These are phyloP conservation scores for Lachancea nothofagi DNA, from an alignment of 805 yeast species.

Conservation along the genomic window DNA sequence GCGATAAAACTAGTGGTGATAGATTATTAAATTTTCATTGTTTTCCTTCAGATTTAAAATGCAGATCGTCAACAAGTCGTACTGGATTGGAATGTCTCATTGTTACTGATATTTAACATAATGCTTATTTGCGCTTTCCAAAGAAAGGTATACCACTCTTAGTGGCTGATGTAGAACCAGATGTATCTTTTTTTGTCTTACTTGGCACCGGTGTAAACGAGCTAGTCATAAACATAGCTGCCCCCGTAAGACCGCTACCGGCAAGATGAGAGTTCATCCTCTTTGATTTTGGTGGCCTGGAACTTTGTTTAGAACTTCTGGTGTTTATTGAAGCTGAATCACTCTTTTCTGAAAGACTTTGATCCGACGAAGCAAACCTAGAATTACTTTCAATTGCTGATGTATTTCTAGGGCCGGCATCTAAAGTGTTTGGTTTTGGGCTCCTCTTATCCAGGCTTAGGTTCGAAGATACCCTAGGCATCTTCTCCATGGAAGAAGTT, in stretches of 20 bases:
- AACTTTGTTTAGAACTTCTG: background rate
- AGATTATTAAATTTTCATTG: too few species aligned
- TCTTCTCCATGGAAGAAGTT: conserved; percentile 2
- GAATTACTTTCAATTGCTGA: background rate
- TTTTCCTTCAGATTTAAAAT: too few species aligned
- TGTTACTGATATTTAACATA: background rate
- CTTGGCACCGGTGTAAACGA: conserved; percentile 4
- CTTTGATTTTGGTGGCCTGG: background rate
- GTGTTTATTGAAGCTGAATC: conserved; percentile 4
- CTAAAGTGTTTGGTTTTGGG: background rate
- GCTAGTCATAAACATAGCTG: conserved; percentile 8
- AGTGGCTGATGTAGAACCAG: background rate
- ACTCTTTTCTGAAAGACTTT: conserved; percentile 1
- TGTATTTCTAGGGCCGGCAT: background rate
- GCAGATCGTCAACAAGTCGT: too few species aligned
- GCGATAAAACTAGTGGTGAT: too few species aligned
- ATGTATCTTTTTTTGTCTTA: conserved; percentile 3
- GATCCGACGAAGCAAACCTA: background rate
- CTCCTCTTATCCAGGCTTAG: conserved; percentile 1
- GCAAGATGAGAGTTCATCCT: conserved; percentile 7
- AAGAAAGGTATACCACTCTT: conserved; percentile 7
- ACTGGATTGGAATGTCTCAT: too few species aligned
- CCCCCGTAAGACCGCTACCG: conserved; percentile 9
- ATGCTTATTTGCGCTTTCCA: conserved; percentile 9
- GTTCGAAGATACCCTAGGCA: conserved; percentile 1